Base-by-base conservation (phyloP, 495 filamentous ascomycete genomes). In the Hypoxylon crocopeplum region DNA sequence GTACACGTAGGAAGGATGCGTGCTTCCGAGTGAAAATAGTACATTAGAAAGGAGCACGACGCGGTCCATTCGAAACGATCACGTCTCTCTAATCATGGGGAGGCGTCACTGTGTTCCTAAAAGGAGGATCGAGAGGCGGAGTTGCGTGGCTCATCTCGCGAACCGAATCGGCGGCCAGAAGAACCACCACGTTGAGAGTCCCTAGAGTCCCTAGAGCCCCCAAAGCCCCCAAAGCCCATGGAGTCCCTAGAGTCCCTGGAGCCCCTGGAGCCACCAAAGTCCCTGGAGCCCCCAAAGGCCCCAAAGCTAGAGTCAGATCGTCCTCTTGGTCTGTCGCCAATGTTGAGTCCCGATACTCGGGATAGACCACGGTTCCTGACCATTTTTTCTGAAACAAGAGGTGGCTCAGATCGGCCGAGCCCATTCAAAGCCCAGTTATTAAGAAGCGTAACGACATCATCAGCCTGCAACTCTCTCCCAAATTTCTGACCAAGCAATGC, bases 381-480 rank as follows among this genome's bases (percentile, higher is more conserved):
- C 15, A 84, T 12, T n/a, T 34, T 60, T 1, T 61, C 56, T 10
- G 66, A 38, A 7, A 96, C 61, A 2, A 56, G 55, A 1, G 91
- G 91, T 7, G 82, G 78, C 48, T 78, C 54, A 0, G 72, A 48
- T 76, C 89, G 75, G 7, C 86, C 84, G 77, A 86, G 91, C 2
- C 83, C 86, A 27, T 82, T 72, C 17, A 71, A 68, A 34, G 81
- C 76, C 66, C 86, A 80, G n/a, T 82, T 69, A 69, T 93, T 92
- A 48, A 94, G 67, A 3, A 75, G 69, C 3, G 78, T 39, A 11
- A 91, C 69, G 19, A 86, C 45, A 3, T 59, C 58, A 2, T 69
- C 61, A 25, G 72, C 74, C 50, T 73, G 48, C 5, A 55, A 29
- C 3, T 34, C 1, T 30, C 42, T 40, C 27, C 69, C 34, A 12